Conservation (phyloP, 2,329 filamentous ascomycete species). For the Raffaelea arxii region DNA sequence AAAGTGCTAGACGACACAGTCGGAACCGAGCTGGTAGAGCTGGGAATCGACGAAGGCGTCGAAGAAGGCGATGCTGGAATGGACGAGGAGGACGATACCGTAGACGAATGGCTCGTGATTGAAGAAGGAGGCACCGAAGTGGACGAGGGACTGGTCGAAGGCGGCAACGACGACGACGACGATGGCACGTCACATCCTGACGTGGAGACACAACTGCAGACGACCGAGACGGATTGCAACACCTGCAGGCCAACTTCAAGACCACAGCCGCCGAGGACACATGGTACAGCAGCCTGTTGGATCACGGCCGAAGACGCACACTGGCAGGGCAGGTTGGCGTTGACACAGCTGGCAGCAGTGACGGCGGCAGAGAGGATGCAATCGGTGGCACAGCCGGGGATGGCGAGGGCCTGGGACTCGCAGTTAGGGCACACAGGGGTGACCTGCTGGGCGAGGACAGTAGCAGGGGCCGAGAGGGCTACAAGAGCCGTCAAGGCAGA, state of each 20-base stretch:
- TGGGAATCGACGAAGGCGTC: not conserved
- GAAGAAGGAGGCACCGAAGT: not conserved
- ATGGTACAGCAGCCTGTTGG: conserved; percentile 6
- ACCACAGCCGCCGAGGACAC: conserved; percentile 6
- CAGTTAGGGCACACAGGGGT: not conserved
- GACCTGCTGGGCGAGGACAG: not conserved
- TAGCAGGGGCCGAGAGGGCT: not conserved
- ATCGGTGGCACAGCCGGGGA: conserved; percentile 1
- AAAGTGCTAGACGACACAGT: too few species aligned
- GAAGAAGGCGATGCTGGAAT: not conserved
- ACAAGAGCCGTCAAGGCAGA: not conserved
- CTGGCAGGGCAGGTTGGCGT: conserved; percentile 4
- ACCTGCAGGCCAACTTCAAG: not conserved
- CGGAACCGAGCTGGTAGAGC: too few species aligned
- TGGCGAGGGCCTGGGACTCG: not conserved
- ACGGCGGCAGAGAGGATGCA: conserved; percentile 4
- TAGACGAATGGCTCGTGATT: not conserved
- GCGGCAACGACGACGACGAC: not conserved
- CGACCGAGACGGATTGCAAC: not conserved
- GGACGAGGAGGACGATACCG: not conserved
- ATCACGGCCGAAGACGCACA: conserved; percentile 4
- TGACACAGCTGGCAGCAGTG: not conserved
- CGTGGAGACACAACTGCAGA: conserved; percentile 1
- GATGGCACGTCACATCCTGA: conserved; percentile 1
- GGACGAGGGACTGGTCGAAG: not conserved